phyloP scores from a whole-genome alignment of 2,329 filamentous ascomycete species.

The Colletotrichum tabaci region DNA sequence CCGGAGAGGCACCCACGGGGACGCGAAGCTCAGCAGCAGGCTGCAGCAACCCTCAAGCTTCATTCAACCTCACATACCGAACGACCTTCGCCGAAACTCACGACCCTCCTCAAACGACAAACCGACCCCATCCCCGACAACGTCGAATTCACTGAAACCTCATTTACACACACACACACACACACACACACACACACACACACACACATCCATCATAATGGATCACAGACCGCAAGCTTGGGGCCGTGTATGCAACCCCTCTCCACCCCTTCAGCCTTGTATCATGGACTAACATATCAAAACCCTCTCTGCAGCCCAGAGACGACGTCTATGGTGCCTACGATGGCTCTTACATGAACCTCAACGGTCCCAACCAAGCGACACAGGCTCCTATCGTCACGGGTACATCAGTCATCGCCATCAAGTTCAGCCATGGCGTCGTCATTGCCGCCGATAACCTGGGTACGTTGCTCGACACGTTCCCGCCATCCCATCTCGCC shows the following conservation, averaged over 20 bases:
- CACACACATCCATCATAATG: constrained; percentile 61
- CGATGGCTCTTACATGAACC: constrained; percentile 86
- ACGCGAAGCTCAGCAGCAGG: constrained; percentile 46
- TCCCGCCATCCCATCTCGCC: background rate
- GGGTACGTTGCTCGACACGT: constrained; percentile 67
- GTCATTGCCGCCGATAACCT: constrained; percentile 98
- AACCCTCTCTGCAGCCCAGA: constrained; percentile 77
- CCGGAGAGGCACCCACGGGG: constrained; percentile 47
- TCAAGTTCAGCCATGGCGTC: constrained; percentile 97
- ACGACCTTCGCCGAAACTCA: constrained; percentile 13
- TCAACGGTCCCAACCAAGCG: constrained; percentile 81
- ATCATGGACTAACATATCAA: constrained; percentile 41
- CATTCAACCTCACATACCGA: constrained; percentile 28
- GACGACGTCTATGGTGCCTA: constrained; percentile 98
- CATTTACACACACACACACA: background rate
- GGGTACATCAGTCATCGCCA: constrained; percentile 92
- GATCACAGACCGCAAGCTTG: constrained; percentile 82
- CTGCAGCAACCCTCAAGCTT: constrained; percentile 31
- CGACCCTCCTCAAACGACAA: constrained; percentile 33
- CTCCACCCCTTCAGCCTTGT: constrained; percentile 42
- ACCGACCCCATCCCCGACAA: constrained; percentile 24
- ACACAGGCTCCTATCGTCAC: constrained; percentile 96
- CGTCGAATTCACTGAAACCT: background rate
- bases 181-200: background rate
- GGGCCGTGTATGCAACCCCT: constrained; percentile 73